Conservation (phyloP, 129 eudicot species). For the carrot (Daucus carota) region DH1_v3.0 NC_030386.2:22214001-22214500, state of each 20-base stretch:
- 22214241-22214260: neutral
- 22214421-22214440: neutral
- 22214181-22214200: neutral
- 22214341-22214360: neutral
- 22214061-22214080: neutral
- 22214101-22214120: too few relatives aligned
- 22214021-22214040: neutral
- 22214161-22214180: too few relatives aligned
- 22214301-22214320: neutral
- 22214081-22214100: too few relatives aligned
- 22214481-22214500: neutral
- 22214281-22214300: neutral
- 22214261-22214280: neutral
- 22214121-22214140: neutral
- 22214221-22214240: neutral
- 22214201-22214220: neutral
- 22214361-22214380: constrained; percentile 6
- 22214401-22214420: neutral
- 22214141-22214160: neutral
- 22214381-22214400: constrained; percentile 3
- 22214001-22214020: neutral
- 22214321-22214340: neutral
- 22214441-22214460: neutral
- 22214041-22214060: neutral
- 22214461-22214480: too few relatives aligned